Conservation (phyloP, 768 basidiomycete genomes). For the Psilocybe azurescens region DNA sequence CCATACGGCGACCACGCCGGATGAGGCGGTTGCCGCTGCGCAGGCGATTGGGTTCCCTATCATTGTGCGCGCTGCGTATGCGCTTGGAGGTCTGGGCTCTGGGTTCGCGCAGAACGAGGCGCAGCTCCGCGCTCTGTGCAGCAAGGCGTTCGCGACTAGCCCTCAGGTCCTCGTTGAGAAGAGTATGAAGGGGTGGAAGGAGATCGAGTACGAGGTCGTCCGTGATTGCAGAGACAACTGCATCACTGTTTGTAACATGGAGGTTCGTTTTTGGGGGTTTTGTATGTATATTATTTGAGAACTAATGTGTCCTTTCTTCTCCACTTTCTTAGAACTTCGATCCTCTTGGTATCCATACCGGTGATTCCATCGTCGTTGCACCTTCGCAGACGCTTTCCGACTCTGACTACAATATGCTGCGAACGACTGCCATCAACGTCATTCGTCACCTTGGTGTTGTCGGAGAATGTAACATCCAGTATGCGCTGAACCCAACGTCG, state of each 20-base stretch:
- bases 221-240: slow-evolving; percentile 98
- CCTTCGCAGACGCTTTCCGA: slow-evolving; percentile 99
- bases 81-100: slow-evolving; percentile 93
- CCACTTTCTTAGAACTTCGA: slow-evolving; percentile 84
- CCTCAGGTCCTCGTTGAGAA: slow-evolving; percentile 99
- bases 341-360: slow-evolving; percentile 97
- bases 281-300: not conserved
- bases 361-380: slow-evolving; percentile 97
- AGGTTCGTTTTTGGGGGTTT: slow-evolving; percentile 59
- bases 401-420: slow-evolving; percentile 98
- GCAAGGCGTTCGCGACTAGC: slow-evolving; percentile 96
- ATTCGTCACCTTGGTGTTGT: slow-evolving; percentile 98
- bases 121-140: slow-evolving; percentile 88
- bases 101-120: slow-evolving; percentile 95
- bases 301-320: not conserved
- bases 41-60: slow-evolving; percentile 90
- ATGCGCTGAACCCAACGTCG: slow-evolving; percentile 93
- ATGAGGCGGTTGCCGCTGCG: slow-evolving; percentile 87
- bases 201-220: slow-evolving; percentile 99
- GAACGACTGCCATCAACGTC: slow-evolving; percentile 97
- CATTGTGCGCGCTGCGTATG: slow-evolving; percentile 96
- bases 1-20: slow-evolving; percentile 81
- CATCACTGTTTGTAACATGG: slow-evolving; percentile 99
- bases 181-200: slow-evolving; percentile 99
- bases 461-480: slow-evolving; percentile 99